Percentiles rank a stretch among this genome's conserved stretches.
Evolutionary conservation across 2,329 filamentous ascomycete genomes (phyloP).

Genomic region (Colletotrichum caudatum): DNA sequence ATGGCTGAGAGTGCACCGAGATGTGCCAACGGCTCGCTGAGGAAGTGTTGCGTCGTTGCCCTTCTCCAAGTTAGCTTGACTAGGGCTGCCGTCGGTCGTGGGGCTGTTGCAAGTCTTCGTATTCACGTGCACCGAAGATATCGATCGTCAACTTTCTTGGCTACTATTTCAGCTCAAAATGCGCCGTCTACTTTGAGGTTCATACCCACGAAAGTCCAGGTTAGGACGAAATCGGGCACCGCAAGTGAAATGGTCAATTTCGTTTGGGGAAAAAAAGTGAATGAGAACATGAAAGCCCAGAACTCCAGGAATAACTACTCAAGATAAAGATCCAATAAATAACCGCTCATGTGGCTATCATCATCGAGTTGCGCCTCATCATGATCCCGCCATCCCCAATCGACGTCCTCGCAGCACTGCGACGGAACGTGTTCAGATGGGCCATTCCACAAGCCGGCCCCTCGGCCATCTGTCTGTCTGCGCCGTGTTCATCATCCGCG

Average conservation of each 20-base stretch:
- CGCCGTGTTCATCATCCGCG: not conserved
- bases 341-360: not conserved
- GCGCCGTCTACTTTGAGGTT: not conserved
- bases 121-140: too few species aligned
- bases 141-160: not conserved
- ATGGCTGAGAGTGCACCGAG: constrained; percentile 3
- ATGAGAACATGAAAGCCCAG: too few species aligned
- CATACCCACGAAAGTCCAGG: not conserved
- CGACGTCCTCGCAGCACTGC: not conserved
- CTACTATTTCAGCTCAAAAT: not conserved
- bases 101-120: too few species aligned
- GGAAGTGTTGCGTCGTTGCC: not conserved
- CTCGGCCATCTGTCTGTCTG: accelerated
- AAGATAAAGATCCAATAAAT: too few species aligned
- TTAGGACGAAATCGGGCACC: not conserved
- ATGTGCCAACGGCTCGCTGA: too few species aligned
- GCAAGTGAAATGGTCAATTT: not conserved
- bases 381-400: not conserved
- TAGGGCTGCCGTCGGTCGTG: not conserved
- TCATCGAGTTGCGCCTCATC: constrained; percentile 4
- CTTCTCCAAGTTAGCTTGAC: not conserved
- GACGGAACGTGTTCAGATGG: not conserved
- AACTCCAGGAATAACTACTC: too few species aligned
- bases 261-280: not conserved
- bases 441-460: not conserved